phyloP scores from a whole-genome alignment of 805 yeast species.

The Suhomyces vadensis region DNA sequence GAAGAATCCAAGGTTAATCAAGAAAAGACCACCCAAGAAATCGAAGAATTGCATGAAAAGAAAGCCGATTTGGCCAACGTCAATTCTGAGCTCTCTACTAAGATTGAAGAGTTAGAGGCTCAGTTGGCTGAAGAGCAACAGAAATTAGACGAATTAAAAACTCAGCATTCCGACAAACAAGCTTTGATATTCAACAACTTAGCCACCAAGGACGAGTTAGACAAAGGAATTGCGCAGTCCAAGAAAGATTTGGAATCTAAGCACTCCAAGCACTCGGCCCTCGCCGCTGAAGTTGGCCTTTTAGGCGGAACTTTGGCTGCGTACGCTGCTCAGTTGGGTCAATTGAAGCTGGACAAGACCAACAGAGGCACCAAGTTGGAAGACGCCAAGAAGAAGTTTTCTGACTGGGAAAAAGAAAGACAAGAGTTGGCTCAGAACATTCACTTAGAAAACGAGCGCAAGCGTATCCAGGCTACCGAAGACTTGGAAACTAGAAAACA shows the following conservation, averaged over 20 bases:
- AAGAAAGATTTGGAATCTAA: conserved; percentile 39
- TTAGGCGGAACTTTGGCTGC: conserved; percentile 45
- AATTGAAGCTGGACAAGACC: conserved; percentile 40
- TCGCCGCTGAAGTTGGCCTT: conserved; percentile 45
- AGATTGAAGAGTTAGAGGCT: conserved; percentile 45
- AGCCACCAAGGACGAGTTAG: conserved; percentile 43
- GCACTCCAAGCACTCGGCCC: conserved; percentile 36
- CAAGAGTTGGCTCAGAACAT: conserved; percentile 41
- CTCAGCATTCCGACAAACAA: conserved; percentile 30
- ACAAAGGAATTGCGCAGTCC: conserved; percentile 35
- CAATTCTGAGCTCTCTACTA: conserved; percentile 38
- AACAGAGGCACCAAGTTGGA: conserved; percentile 35
- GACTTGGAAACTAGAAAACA: conserved; percentile 20
- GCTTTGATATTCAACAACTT: conserved; percentile 28
- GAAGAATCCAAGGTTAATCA: conserved; percentile 43
- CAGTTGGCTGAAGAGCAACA: conserved; percentile 41
- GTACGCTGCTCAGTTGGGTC: conserved; percentile 44
- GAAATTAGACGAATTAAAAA: conserved; percentile 34
- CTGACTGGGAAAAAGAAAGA: conserved; percentile 48
- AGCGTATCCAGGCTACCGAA: conserved; percentile 43
- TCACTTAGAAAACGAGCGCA: conserved; percentile 36
- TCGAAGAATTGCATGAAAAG: conserved; percentile 46
- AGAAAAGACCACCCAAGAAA: conserved; percentile 43
- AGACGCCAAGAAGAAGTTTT: conserved; percentile 42
- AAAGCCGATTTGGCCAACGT: conserved; percentile 41